Evolutionary conservation across 1,284 basidiomycete genomes (phyloP).

Genomic region (Paramarasmius palmivorus): DNA sequence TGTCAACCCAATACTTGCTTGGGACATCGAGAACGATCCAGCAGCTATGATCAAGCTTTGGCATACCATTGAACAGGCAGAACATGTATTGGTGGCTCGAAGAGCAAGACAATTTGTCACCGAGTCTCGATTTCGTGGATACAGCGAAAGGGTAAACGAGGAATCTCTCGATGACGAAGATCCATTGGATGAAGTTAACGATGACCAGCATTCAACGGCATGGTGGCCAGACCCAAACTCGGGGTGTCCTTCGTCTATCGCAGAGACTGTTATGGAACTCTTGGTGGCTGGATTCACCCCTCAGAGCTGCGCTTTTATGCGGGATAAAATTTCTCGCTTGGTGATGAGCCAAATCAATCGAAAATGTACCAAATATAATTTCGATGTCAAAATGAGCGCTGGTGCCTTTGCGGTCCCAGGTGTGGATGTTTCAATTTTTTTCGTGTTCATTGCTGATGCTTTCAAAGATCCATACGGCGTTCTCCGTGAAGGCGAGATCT

Average conservation of each 20-base stretch:
- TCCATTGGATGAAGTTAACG: conserved; percentile 15
- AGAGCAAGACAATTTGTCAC: conserved; percentile 29
- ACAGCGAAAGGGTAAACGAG: conserved; percentile 21
- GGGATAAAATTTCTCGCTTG: conserved; percentile 35
- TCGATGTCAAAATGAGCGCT: conserved; percentile 35
- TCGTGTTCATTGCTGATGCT: not conserved
- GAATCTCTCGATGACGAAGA: conserved; percentile 16
- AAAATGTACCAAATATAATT: conserved; percentile 24
- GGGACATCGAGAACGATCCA: conserved; percentile 26
- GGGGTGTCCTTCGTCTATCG: conserved; percentile 40
- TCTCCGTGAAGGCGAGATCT: conserved; percentile 37
- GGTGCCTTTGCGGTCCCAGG: conserved; percentile 44
- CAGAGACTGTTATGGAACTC: conserved; percentile 37
- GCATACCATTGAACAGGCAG: conserved; percentile 30
- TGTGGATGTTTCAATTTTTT: conserved; percentile 17
- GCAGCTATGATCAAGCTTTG: conserved; percentile 30
- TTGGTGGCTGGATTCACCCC: conserved; percentile 42
- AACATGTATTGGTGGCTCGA: conserved; percentile 30
- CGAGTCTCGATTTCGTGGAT: conserved; percentile 29
- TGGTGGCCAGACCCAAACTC: conserved; percentile 41
- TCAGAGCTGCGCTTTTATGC: conserved; percentile 28
- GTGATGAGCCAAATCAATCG: conserved; percentile 29
- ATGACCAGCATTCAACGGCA: conserved; percentile 22
- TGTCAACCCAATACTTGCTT: conserved; percentile 27
- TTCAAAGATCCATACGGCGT: conserved; percentile 37